Base-by-base conservation (phyloP, 345 rosid genomes). In the Reutealis trisperma region DNA sequence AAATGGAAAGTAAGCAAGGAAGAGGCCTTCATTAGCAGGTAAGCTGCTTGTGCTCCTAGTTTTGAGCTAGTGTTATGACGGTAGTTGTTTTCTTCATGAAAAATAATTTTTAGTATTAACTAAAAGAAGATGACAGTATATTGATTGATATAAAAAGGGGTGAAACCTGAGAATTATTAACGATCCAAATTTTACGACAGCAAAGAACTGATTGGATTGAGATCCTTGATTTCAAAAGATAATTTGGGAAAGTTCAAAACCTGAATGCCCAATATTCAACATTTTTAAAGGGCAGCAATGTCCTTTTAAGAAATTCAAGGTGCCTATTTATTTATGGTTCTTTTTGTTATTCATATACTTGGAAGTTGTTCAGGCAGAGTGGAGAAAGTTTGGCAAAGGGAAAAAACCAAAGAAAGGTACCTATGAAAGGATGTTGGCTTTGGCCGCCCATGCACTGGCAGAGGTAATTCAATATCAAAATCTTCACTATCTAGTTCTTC, bases 361-460 rank as follows among this genome's bases (percentile, higher is more conserved):
- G 62, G 21, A 54, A 67, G 75, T 59, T 71, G 72, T 77, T 84
- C 84, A 86, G 90, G 86, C 42, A 72, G 86, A 84, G 27, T 72
- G 69, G 83, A 89, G 79, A 73, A 90, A 78, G 78, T 64, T 62
- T 78, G 79, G 87, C 21, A 87, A 86, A 74, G 80, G 84, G 59
- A 85, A 87, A 81, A 90, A 61, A 82, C 75, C 57, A 51, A 85
- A 84, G 16, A 84, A 75, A 73, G 97, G 89, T 76, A 75, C 85
- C 3, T 93, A 92, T 83, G 95, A 88, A 63, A 91, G 98, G 86
- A 30, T 96, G 89, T 69, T 92, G 88, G 92, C 97, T 77, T 79
- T 83, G 86, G 97, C 99, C 74, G 88, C 98, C 69, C 98, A 96
- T 89, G 92, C 97, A 24, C 86, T 94, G 63, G 98, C 98, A 60